phyloP scores from a whole-genome alignment of 2,329 filamentous ascomycete species.

The Cladobotryum protrusum region DNA sequence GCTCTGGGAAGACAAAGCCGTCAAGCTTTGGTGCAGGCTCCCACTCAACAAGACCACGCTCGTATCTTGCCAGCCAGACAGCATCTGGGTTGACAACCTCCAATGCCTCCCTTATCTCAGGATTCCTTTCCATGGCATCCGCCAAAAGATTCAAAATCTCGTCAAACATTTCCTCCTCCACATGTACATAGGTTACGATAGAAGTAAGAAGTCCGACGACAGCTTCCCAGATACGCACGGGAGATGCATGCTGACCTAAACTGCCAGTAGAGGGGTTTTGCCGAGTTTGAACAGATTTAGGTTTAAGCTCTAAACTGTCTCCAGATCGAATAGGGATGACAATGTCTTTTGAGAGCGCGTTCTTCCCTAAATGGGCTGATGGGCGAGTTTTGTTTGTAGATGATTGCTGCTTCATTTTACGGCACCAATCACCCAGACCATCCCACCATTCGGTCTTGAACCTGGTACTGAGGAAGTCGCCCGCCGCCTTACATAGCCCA shows the following conservation, averaged over 20 bases:
- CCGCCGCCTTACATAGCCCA: slow-evolving; percentile 63
- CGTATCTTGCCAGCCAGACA: slow-evolving; percentile 62
- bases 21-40: slow-evolving; percentile 36
- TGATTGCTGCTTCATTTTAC: slow-evolving; percentile 36
- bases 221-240: slow-evolving; percentile 58
- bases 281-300: slow-evolving; percentile 7
- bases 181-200: slow-evolving; percentile 54
- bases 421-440: slow-evolving; percentile 45
- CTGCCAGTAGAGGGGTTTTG: slow-evolving; percentile 25
- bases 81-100: slow-evolving; percentile 65
- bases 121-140: slow-evolving; percentile 38
- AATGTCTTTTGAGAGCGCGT: slow-evolving; percentile 15
- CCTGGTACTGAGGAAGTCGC: slow-evolving; percentile 72
- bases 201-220: slow-evolving; percentile 52
- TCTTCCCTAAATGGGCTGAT: not conserved
- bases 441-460: slow-evolving; percentile 67
- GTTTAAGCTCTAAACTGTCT: slow-evolving; percentile 15
- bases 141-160: slow-evolving; percentile 59
- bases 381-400: slow-evolving; percentile 15
- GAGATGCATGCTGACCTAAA: slow-evolving; percentile 55
- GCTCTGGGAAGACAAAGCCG: slow-evolving; percentile 33
- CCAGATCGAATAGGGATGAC: slow-evolving; percentile 28
- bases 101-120: slow-evolving; percentile 50
- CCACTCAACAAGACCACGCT: slow-evolving; percentile 35
- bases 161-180: slow-evolving; percentile 67